Conservation (phyloP, 2,329 filamentous ascomycete genomes). For the Basipetospora chlamydospora region DNA sequence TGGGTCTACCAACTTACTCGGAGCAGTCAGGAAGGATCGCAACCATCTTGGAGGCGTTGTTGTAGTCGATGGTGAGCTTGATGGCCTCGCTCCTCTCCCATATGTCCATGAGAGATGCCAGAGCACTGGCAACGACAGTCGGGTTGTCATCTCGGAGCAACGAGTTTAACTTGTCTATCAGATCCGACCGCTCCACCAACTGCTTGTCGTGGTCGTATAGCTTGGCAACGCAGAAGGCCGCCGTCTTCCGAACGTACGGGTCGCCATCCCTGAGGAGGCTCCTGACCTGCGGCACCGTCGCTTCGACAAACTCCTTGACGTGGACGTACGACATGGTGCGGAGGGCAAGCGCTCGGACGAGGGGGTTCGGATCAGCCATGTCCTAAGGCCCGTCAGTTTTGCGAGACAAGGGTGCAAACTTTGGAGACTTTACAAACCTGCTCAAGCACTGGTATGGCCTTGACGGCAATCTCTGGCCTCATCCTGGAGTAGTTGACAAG, state of each 20-base stretch:
- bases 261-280: slow-evolving; percentile 71
- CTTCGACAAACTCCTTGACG: slow-evolving; percentile 87
- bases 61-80: slow-evolving; percentile 94
- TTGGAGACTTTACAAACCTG: slow-evolving; percentile 19
- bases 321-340: slow-evolving; percentile 97
- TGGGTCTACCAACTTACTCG: slow-evolving; percentile 47
- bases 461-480: slow-evolving; percentile 86
- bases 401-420: no score
- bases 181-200: slow-evolving; percentile 77
- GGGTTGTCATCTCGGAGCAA: slow-evolving; percentile 93
- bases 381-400: slow-evolving; percentile 57
- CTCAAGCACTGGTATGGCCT: slow-evolving; percentile 77
- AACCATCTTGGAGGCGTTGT: slow-evolving; percentile 94
- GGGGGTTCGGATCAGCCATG: slow-evolving; percentile 82
- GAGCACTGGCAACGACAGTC: slow-evolving; percentile 86
- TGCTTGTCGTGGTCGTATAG: slow-evolving; percentile 91
- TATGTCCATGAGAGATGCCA: slow-evolving; percentile 88
- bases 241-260: slow-evolving; percentile 94
- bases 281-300: slow-evolving; percentile 73
- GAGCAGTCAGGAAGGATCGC: slow-evolving; percentile 94
- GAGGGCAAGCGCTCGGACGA: slow-evolving; percentile 81
- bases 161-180: slow-evolving; percentile 81
- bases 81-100: slow-evolving; percentile 97
- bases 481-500: slow-evolving; percentile 92
- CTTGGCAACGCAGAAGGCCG: slow-evolving; percentile 91